Evolutionary conservation across 306 rosid species (phyloP), one percentile per base, ranked within the genome.

Genomic region (Prunus mume): DNA sequence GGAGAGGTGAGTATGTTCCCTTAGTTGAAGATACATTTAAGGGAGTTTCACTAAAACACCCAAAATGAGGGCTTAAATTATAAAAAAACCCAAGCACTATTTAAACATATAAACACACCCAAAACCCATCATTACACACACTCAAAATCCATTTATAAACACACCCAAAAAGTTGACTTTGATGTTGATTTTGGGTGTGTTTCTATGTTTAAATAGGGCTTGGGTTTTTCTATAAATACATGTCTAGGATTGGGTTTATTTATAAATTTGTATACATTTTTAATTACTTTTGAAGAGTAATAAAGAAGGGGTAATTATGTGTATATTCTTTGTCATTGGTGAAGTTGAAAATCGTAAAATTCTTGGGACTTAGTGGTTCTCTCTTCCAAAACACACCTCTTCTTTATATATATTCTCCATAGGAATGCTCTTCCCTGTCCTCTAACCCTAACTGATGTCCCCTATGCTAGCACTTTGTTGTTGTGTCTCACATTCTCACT

Each of bases 1-100:
- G 99, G 99, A 85, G 98, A 92, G 93, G 99, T 87, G 77, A 66
- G 86, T 75, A 27, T 20, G 32, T 38, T 28, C 55, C 55, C 27
- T 20, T 62, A 14, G 20, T 32, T 20, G 7, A 65, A 43, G 66
- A 22, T 47, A 43, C 30, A n/a, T n/a, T n/a, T n/a, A n/a, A n/a
- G n/a, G n/a, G n/a, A n/a, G n/a, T n/a, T n/a, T n/a, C n/a, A n/a
- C n/a, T n/a, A n/a, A n/a, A n/a, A n/a, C n/a, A n/a, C n/a, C n/a
- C n/a, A n/a, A n/a, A n/a, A n/a, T n/a, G n/a, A n/a, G n/a, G n/a
- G n/a, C n/a, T n/a, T n/a, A n/a, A n/a, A n/a, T n/a, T n/a, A n/a
- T n/a, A n/a, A n/a, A n/a, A n/a, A n/a, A n/a, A n/a, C n/a, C n/a
- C n/a, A n/a, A n/a, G n/a, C n/a, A n/a, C n/a, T n/a, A n/a, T n/a